Evolutionary conservation across 768 basidiomycete genomes (phyloP).

Genomic region (Pholiota conissans): DNA sequence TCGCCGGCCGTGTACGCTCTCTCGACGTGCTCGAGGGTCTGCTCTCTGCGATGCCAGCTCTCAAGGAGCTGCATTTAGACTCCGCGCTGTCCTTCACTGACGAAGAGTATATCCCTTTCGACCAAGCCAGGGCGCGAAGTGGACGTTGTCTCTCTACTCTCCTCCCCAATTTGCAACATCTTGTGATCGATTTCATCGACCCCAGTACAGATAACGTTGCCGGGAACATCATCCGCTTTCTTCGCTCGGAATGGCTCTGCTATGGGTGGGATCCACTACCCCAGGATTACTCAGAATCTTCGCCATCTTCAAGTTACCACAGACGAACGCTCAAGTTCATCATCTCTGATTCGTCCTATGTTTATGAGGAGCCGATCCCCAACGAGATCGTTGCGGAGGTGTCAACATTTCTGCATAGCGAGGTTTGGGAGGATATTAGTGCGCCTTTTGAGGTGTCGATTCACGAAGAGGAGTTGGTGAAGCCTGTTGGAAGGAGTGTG

Average conservation of each 20-base stretch:
- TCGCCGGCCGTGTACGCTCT: neutral
- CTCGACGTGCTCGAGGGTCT: neutral
- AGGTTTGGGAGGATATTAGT: too few species aligned
- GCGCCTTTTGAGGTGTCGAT: neutral
- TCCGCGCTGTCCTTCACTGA: neutral
- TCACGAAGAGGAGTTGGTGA: neutral
- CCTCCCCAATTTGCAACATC: neutral
- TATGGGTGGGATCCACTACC: neutral
- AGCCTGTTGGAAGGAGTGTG: neutral
- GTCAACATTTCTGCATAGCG: neutral
- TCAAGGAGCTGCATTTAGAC: constrained; percentile 2
- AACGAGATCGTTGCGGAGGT: neutral
- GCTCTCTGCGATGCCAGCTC: neutral
- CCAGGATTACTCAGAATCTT: too few species aligned
- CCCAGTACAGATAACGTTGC: neutral
- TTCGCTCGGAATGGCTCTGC: constrained; percentile 3
- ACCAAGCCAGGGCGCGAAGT: neutral
- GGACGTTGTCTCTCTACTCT: neutral
- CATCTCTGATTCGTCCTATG: neutral
- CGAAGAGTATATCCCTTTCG: neutral
- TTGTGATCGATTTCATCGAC: constrained; percentile 2
- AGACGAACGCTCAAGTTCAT: neutral
- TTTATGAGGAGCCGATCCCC: neutral
- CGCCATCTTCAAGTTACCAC: too few species aligned
- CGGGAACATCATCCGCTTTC: neutral